These are phyloP conservation scores for Penicillium steckii DNA, from an alignment of 495 filamentous ascomycete species.

Conservation along the genomic window DNA sequence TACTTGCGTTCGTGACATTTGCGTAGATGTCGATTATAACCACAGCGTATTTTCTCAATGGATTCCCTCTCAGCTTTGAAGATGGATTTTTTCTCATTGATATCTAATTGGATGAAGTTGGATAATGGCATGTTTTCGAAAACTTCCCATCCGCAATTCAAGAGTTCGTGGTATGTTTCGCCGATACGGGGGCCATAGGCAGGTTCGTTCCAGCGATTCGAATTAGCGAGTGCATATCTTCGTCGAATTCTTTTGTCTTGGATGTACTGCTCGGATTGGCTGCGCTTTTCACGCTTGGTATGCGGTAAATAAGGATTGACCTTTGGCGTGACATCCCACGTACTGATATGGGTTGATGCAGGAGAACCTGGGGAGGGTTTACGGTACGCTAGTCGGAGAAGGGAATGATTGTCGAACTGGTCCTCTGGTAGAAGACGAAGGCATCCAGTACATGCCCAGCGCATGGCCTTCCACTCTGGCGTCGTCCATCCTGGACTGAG, in stretches of 20 bases:
- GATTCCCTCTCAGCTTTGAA: conserved; percentile 5
- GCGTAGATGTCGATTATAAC: conserved; percentile 14
- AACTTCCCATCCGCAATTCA: neutral
- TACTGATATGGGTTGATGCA: conserved; percentile 2
- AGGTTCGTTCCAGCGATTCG: neutral
- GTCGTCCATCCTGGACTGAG: conserved; percentile 1
- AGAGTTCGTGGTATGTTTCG: neutral
- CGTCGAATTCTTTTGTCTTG: neutral
- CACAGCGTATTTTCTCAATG: conserved; percentile 9
- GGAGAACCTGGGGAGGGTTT: conserved; percentile 9
- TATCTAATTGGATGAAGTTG: neutral
- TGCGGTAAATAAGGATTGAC: neutral
- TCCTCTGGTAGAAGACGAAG: conserved; percentile 9
- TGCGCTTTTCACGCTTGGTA: neutral
- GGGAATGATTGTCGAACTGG: conserved; percentile 3
- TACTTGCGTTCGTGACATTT: conserved; percentile 14
- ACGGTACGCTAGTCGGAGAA: conserved; percentile 10
- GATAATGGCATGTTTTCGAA: neutral
- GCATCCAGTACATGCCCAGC: conserved; percentile 11
- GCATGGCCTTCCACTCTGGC: conserved; percentile 11
- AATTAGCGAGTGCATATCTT: neutral
- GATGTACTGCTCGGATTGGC: neutral
- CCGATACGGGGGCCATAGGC: neutral
- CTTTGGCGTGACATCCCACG: conserved; percentile 2
- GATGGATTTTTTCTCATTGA: neutral